Evolutionary conservation across 306 rosid genomes (phyloP).

Genomic region (Trifolium pratense): DNA sequence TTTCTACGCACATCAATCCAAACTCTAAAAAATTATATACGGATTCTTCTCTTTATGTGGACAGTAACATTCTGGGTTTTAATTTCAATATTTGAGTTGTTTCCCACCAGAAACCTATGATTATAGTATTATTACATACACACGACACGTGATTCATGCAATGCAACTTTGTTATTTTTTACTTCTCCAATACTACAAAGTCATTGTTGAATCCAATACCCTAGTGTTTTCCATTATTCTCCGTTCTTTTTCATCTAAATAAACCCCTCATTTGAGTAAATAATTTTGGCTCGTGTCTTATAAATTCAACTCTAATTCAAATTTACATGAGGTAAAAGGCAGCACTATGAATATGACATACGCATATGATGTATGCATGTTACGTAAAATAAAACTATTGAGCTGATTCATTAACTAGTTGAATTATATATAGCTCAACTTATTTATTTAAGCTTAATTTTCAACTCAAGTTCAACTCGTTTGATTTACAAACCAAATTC

Average conservation of each 20-base stretch:
- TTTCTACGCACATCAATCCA: not conserved
- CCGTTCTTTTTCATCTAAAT: not conserved
- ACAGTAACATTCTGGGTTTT: slow-evolving; percentile 15
- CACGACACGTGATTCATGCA: slow-evolving; percentile 25
- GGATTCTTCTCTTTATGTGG: slow-evolving; percentile 1
- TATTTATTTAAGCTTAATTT: no score
- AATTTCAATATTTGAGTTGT: slow-evolving; percentile 39
- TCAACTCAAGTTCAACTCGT: no score
- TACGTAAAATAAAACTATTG: no score
- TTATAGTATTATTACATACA: not conserved
- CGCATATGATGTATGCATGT: no score
- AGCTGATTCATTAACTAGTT: no score
- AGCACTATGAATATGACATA: no score
- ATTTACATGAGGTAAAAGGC: no score
- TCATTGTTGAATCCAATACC: slow-evolving; percentile 45
- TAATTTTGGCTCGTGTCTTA: no score
- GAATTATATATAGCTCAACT: no score
- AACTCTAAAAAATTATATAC: not conserved
- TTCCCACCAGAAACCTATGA: slow-evolving; percentile 30
- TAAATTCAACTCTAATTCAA: no score
- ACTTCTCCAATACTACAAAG: slow-evolving; percentile 25
- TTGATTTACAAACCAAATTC: no score
- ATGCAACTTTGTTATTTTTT: slow-evolving; percentile 1
- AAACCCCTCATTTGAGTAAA: no score
- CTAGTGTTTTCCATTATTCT: not conserved